Base-by-base conservation (phyloP, 768 basidiomycete genomes). In the Hortiboletus campestris region DNA sequence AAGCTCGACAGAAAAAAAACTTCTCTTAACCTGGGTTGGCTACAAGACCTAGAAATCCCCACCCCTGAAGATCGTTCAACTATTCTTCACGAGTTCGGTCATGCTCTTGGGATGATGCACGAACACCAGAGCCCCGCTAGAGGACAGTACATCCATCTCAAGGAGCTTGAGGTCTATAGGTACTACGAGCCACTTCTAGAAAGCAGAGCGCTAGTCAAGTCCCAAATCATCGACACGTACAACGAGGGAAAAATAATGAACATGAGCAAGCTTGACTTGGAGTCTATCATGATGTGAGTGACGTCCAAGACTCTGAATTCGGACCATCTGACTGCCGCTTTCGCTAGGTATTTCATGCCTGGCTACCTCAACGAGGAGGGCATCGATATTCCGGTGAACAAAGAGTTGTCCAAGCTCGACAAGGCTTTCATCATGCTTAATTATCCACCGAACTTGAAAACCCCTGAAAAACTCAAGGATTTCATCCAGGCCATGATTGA, bases 41-140 rank as follows among this genome's bases (percentile, higher is more conserved):
- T 46, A n/a, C 19, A 46, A 46, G 19, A 32, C n/a, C 0, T 19
- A 2, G 11, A 0, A 1, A 12, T 12, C 0, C 17, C 12, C 6
- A n/a, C n/a, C 3, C n/a, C n/a, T 0, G 13, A 19, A 6, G 45
- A 46, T 20, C 45, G 45, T 19, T 7, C 10, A 32, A 61, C 58
- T 17, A 63, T 68, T 43, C 61, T 66, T 8, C 68, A 70, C 50
- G 63, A 68, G 40, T 67, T 67, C 48, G 68, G 68, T 3, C 68
- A 68, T 31, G 63, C 49, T 9, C 61, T 70, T 6, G 68, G 68
- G 1, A 22, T 66, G 35, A 48, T 68, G 46, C 64, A 68, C 36
- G 67, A 68, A 45, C 68, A 70, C 44, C 67, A 68, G 46, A 67
- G 66, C 39, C 63, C 67, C 10, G 61, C 62, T 2, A 58, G 65